Base-by-base conservation (phyloP, 2,329 filamentous ascomycete species). In the Fusarium algeriense region DNA sequence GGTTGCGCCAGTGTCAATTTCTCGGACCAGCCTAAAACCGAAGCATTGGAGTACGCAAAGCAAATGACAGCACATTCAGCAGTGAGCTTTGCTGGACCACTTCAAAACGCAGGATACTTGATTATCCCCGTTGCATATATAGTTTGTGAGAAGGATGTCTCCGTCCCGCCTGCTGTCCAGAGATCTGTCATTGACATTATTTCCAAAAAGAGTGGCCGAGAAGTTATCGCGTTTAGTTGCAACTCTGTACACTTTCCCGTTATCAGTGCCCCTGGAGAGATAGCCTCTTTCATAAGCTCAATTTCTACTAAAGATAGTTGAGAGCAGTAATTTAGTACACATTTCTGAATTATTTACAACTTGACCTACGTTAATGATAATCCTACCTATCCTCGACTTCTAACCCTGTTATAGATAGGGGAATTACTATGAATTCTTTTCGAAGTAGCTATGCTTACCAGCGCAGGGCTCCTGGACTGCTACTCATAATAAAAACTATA, bases 261-360 rank as follows among this genome's bases (percentile, higher is more conserved):
- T 5, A 19, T 53, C 19, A 40, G 49, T 9, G 3, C n/a, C 10
- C 23, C 49, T 0, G 23, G 3, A 0, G 12, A 17, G 26, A 10
- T 28, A 13, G 19, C 49, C 2, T 40, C 5, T 30, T 30, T 30
- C 2, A 40, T 53, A 4, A 13, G 17, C 5, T 9, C 8, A 3
- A 10, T 53, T 28, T 13, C 23, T 9, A 5, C 5, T 3, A 6
- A 15, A 17, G 12, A 1, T 7, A 0, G 15, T n/a, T 0, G 1
- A 13, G 3, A 40, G 5, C 28, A 17, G 13, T 7, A 1, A 11
- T 5, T 3, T 5, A 30, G 28, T 3, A 28, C 26, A 2, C 7
- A 37, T 7, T n/a, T 23, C 5, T 7, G 4, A 12, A 15, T 15
- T 2, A 7, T 26, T 37, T 2, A 8, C 4, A 9, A 6, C 8